phyloP scores from a whole-genome alignment of 2,329 filamentous ascomycete species.

The Ascochyta fabae region DNA sequence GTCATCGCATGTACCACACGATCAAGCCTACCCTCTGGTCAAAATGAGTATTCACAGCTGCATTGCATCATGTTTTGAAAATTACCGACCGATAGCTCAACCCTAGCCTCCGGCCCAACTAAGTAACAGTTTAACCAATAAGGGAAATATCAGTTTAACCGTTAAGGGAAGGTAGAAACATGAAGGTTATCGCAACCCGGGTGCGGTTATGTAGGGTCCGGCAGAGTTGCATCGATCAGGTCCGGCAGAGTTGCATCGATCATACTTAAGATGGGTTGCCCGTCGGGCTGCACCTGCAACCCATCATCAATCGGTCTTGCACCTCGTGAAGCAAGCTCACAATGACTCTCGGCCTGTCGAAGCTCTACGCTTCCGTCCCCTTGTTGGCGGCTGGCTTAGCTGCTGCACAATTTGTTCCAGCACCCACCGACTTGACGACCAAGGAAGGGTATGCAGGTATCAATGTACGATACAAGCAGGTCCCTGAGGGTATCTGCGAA shows the following conservation, averaged over 20 bases:
- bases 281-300: not conserved
- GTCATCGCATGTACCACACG: not conserved
- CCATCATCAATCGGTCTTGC: not conserved
- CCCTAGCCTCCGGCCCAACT: slow-evolving; percentile 9
- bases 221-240: no score
- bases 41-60: not conserved
- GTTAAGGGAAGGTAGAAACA: slow-evolving; percentile 21
- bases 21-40: not conserved
- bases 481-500: slow-evolving; percentile 61
- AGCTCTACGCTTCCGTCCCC: slow-evolving; percentile 19
- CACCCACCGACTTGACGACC: slow-evolving; percentile 53
- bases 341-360: slow-evolving; percentile 18
- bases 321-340: not conserved
- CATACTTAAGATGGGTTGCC: slow-evolving; percentile 1
- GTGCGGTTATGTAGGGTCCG: not conserved
- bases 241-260: not conserved
- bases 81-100: not conserved
- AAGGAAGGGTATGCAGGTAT: slow-evolving; percentile 56
- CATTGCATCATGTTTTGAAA: not conserved
- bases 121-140: slow-evolving; percentile 18
- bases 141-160: slow-evolving; percentile 23
- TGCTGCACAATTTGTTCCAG: slow-evolving; percentile 53
- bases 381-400: slow-evolving; percentile 28
- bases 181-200: slow-evolving; percentile 12
- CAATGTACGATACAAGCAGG: slow-evolving; percentile 65